Conservation (phyloP, 805 yeast species). For the Kuraishia hungarica region DNA sequence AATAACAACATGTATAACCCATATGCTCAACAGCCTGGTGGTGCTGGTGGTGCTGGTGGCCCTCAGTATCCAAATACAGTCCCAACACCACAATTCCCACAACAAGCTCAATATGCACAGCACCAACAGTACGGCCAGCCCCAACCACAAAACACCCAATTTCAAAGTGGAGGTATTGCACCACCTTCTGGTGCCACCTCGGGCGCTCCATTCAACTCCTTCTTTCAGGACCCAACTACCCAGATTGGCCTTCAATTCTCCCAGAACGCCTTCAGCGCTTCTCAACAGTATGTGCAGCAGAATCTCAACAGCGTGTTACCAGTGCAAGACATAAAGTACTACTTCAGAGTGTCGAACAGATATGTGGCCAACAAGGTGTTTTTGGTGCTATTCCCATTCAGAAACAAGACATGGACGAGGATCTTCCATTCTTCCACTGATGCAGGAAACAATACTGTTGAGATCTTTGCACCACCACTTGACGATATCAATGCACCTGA, state of each 20-base stretch:
- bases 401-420: conserved; percentile 78
- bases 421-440: conserved; percentile 26
- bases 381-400: conserved; percentile 78
- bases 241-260: conserved; percentile 86
- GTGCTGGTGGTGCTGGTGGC: not conserved
- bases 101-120: conserved; percentile 12
- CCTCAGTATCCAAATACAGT: not conserved
- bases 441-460: conserved; percentile 21
- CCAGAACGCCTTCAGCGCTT: conserved; percentile 72
- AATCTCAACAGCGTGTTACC: conserved; percentile 49
- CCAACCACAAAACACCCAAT: conserved; percentile 11
- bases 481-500: conserved; percentile 95
- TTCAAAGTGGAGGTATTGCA: conserved; percentile 8
- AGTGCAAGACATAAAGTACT: conserved; percentile 60
- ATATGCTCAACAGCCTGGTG: not conserved
- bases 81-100: not conserved
- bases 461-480: conserved; percentile 60
- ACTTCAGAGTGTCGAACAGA: conserved; percentile 85
- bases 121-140: conserved; percentile 20
- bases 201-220: conserved; percentile 21
- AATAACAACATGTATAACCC: conserved; percentile 4
- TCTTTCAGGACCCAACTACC: conserved; percentile 73
- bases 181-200: conserved; percentile 8
- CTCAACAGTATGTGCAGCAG: conserved; percentile 71
- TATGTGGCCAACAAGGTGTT: conserved; percentile 72